A percentile compares a stretch with the other conserved stretches of the same genome.
Conservation (phyloP, 345 rosid species). For the Anacardium occidentale region DNA sequence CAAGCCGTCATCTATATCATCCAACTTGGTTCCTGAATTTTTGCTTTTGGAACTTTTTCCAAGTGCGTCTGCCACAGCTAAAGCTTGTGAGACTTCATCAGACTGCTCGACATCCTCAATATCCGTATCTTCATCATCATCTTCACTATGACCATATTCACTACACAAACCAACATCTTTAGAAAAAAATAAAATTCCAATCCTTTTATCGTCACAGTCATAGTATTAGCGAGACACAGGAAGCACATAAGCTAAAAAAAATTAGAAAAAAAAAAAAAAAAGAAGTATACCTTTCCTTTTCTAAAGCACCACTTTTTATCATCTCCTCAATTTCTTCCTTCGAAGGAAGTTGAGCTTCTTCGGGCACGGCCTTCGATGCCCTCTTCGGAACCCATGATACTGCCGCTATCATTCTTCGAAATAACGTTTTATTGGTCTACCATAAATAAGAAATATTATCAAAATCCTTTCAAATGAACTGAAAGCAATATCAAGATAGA, state of each 20-base stretch:
- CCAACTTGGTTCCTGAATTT: slow-evolving; percentile 40
- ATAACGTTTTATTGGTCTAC: not conserved
- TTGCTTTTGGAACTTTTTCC: slow-evolving; percentile 51
- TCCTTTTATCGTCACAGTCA: not conserved
- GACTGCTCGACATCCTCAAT: slow-evolving; percentile 35
- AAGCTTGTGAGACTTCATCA: slow-evolving; percentile 58
- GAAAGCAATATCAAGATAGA: too few species aligned
- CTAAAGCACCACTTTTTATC: slow-evolving; percentile 52
- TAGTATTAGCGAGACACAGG: not conserved
- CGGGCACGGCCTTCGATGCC: slow-evolving; percentile 58
- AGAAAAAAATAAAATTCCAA: slow-evolving; percentile 4
- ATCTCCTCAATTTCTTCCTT: slow-evolving; percentile 79
- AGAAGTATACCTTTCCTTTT: slow-evolving; percentile 35
- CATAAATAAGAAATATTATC: not conserved
- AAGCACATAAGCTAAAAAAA: not conserved
- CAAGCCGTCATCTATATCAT: slow-evolving; percentile 61
- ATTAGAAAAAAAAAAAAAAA: not conserved
- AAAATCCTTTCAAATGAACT: not conserved
- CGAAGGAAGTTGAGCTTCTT: slow-evolving; percentile 71
- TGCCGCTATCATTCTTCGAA: slow-evolving; percentile 66
- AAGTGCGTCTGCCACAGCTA: slow-evolving; percentile 67
- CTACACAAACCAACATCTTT: slow-evolving; percentile 33
- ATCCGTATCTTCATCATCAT: slow-evolving; percentile 53
- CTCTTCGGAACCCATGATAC: slow-evolving; percentile 92
- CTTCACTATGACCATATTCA: slow-evolving; percentile 46